Base-by-base conservation (phyloP, 2,329 filamentous ascomycete genomes). In the Fusarium avenaceum region DNA sequence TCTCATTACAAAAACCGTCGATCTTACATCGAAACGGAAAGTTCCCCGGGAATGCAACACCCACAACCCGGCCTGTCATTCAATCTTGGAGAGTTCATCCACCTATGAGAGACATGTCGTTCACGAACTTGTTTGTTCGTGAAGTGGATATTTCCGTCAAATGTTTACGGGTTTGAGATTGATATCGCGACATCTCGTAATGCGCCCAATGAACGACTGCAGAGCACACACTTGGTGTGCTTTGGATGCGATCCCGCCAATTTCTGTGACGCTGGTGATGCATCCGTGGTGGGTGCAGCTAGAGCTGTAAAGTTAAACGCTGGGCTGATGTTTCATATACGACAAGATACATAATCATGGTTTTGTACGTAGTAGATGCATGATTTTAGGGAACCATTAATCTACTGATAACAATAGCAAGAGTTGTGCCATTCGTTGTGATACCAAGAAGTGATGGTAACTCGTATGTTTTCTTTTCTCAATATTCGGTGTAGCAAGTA, bases 271-370 rank as follows among this genome's bases (percentile, higher is more conserved):
- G 33, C 15, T 35, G 17, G 33, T 35, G 33, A 35, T n/a, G 46
- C 42, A 13, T 13, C 28, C 28, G 28, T 30, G 13, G 28, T 30
- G 28, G 28, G 28, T 30, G 28, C 28, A 13, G 28, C 28, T 30
- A 10, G 10, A 30, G 28, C 11, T 30, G 28, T 30, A 30, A 13
- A 30, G 28, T 13, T 30, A 30, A 30, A 30, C 28, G 28, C 28
- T 38, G 32, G 50, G 24, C 50, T 53, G 32, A 40, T 47, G 50
- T 53, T 46, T 53, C 50, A 53, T 35, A 6, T 48, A 9, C 15
- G 6, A 24, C 8, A 46, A 53, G 50, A 32, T 5, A 20, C 26
- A 17, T 6, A 33, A 33, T 14, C 50, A 17, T 46, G 13, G 17
- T 24, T 26, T 20, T 20, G 11, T 33, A 19, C 19, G 19, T 19